phyloP scores from a whole-genome alignment of 2,329 filamentous ascomycete genomes.

The Xylariaceae sp. region DNA sequence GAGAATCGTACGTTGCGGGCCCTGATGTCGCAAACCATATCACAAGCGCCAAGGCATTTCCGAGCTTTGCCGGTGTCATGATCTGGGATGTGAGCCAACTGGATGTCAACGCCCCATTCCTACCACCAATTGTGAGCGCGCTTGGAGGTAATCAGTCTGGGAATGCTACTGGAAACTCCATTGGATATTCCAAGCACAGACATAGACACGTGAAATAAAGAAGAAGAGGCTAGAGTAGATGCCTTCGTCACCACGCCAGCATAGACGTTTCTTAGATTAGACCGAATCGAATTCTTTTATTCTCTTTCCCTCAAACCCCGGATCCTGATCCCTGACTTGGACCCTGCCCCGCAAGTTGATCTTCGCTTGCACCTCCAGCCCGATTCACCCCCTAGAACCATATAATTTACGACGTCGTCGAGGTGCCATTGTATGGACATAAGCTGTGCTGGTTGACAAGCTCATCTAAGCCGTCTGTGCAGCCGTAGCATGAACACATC shows the following conservation, averaged over 20 bases:
- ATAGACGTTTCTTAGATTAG: not conserved
- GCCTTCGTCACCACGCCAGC: not conserved
- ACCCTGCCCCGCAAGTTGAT: not conserved
- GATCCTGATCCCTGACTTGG: not conserved
- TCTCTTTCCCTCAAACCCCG: not conserved
- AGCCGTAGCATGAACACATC: slow-evolving; percentile 32
- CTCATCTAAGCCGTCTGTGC: slow-evolving; percentile 26
- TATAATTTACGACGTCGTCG: slow-evolving; percentile 6
- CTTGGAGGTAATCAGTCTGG: not conserved
- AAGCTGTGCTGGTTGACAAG: slow-evolving; percentile 26
- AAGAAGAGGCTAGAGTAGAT: not conserved
- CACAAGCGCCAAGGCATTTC: slow-evolving; percentile 58
- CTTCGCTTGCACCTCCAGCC: no score
- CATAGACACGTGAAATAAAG: not conserved
- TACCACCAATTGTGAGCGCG: slow-evolving; percentile 48
- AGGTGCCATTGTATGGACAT: slow-evolving; percentile 26
- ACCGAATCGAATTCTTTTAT: not conserved
- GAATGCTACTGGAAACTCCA: not conserved
- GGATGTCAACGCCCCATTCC: slow-evolving; percentile 62
- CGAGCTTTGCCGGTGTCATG: slow-evolving; percentile 71
- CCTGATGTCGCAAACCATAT: slow-evolving; percentile 58
- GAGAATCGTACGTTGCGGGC: slow-evolving; percentile 52
- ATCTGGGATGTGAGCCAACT: slow-evolving; percentile 71
- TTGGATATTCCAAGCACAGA: not conserved
- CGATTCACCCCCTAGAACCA: not conserved